Base-by-base conservation (phyloP, 208 protist species). In the Wallacemonas sp. region DNA sequence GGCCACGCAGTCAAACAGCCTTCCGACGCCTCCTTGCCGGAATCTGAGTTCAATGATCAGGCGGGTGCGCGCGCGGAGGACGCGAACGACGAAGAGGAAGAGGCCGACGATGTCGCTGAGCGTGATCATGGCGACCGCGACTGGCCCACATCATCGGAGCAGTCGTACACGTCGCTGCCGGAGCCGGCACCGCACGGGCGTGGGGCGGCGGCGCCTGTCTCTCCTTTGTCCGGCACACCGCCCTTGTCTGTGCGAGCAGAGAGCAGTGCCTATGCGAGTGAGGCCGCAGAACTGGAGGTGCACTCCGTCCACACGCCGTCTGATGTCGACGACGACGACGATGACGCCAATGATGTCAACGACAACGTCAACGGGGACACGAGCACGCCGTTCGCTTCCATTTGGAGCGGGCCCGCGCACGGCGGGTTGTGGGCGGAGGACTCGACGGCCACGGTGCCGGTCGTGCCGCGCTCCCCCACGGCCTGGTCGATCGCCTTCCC, bases 301-400 rank as follows among this genome's bases (percentile, higher is more conserved):
- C 48, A 55, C 48, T 55, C 48, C 0, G 48, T 55, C 25, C 25
- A 55, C 26, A 55, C 48, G 26, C 48, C 48, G 31, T 55, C 48
- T 55, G 42, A 48, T 48, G 42, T 48, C 5, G 4, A 0, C 42
- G n/a, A 48, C n/a, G n/a, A 14, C 10, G 18, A 48, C 11, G n/a
- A 5, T 5, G 42, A 48, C n/a, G 42, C 4, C 42, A 16, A 48
- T 22, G 18, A 5, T 48, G 42, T 5, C 42, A 16, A 22, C 10
- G 42, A 50, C 44, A 11, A 50, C 10, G 14, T 42, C 38, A 42
- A 7, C 38, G 22, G n/a, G n/a, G 22, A 50, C 16, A 50, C 44
- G n/a, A 22, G 8, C 8, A 55, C 48, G 20, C 23, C 48, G 25
- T 55, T 55, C 22, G 48, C 48, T 10, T 23, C 48, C 26, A 10